Evolutionary conservation across 164 flowering plant genomes (phyloP), one percentile per base, ranked within the genome.

Genomic region (Euptelea pleiosperma): DNA sequence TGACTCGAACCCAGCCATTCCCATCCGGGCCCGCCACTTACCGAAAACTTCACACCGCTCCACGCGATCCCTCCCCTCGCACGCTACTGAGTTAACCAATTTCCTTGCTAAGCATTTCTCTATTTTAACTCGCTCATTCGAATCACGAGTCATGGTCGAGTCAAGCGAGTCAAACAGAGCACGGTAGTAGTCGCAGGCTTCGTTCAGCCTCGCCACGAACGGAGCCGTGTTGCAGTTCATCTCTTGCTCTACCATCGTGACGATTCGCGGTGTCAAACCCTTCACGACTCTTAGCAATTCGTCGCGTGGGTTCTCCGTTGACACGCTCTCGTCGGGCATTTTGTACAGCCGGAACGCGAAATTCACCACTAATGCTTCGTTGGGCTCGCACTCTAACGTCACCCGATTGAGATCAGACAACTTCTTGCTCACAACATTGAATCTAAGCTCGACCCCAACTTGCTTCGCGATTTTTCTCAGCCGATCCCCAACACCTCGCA

Each of bases 11-110:
- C 98, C 98, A 36, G 98, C 98, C 98, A 92, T 92, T 5, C 86
- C 66, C 88, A 92, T 77, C 57, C 98, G 67, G 60, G 96, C 91
- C 67, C 95, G 73, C 98, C 98, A 92, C 79, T 92, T 92, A 19
- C 98, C 98, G 36, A 79, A 82, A 51, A 89, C 83, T 66, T 92
- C 96, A 76, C 89, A 87, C 63, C 96, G 73, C 34, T 89, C 98
- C 19, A 89, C 78, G 0, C 96, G 87, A 4, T 92, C 88, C 61
- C 73, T 62, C 22, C 95, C 98, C 40, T 92, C 98, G 34, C 93
- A 79, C 54, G 91, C 89, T 10, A 92, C 74, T 71, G 91, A 56
- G 79, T 92, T 89, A 0, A 54, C 60, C 46, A 83, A 68, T 25
- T 67, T 85, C 47, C 91, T 80, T 47, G 80, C 65, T 63, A 92